Percentiles rank a stretch among this genome's conserved stretches.
phyloP scores from a whole-genome alignment of 2,329 filamentous ascomycete genomes.

The Aspergillus quadrilineatus region DNA sequence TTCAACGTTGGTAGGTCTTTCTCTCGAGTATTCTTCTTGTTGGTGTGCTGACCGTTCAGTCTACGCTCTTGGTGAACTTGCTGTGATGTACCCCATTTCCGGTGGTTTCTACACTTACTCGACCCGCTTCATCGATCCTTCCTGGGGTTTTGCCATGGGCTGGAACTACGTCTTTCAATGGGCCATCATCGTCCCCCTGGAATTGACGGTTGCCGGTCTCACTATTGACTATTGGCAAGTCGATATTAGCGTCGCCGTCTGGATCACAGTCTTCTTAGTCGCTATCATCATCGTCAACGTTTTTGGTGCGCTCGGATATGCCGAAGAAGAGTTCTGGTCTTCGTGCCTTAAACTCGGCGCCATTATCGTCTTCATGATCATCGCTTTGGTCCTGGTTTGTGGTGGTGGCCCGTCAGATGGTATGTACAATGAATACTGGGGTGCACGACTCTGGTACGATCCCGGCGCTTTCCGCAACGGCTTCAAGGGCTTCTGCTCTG shows the following conservation, averaged over 20 bases:
- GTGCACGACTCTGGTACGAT: constrained; percentile 27
- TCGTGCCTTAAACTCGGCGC: constrained; percentile 26
- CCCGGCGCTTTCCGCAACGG: constrained; percentile 51
- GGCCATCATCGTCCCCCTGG: constrained; percentile 77
- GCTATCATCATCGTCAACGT: constrained; percentile 53
- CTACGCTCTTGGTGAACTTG: constrained; percentile 61
- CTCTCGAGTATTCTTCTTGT: no score
- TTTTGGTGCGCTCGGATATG: constrained; percentile 55
- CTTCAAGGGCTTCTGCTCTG: constrained; percentile 57
- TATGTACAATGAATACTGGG: constrained; percentile 38
- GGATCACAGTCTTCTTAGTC: constrained; percentile 58
- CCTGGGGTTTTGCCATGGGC: constrained; percentile 51
- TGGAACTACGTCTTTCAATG: constrained; percentile 74
- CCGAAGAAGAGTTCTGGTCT: constrained; percentile 26
- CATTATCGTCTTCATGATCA: constrained; percentile 28
- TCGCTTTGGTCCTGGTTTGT: constrained; percentile 37
- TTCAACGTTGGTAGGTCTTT: constrained; percentile 36
- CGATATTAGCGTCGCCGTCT: constrained; percentile 54
- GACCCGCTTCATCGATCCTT: constrained; percentile 61
- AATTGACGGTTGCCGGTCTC: constrained; percentile 61
- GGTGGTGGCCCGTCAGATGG: constrained; percentile 25
- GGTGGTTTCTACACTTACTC: constrained; percentile 61
- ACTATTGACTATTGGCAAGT: constrained; percentile 55
- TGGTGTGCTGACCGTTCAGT: constrained; percentile 32
- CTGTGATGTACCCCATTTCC: constrained; percentile 61